Evolutionary conservation across 768 basidiomycete species (phyloP).

Genomic region (Collybia nuda): DNA sequence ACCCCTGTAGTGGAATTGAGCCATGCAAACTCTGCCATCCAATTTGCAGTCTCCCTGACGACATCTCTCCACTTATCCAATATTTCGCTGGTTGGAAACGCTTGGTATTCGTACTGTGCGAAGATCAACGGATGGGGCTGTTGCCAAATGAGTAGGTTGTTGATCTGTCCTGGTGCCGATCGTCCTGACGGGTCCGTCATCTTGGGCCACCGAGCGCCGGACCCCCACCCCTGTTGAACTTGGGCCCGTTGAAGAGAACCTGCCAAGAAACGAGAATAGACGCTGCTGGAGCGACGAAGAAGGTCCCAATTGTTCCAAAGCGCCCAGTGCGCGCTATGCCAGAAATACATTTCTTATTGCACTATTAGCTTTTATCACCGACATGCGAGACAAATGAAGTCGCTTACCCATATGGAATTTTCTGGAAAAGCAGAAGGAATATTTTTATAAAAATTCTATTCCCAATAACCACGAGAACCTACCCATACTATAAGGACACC

Average conservation of each 20-base stretch:
- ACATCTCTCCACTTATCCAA: slow-evolving; percentile 51
- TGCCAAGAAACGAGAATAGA: slow-evolving; percentile 49
- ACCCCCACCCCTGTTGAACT: slow-evolving; percentile 48
- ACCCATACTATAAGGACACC: slow-evolving; percentile 32
- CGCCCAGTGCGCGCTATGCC: slow-evolving; percentile 60
- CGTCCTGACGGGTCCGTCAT: slow-evolving; percentile 63
- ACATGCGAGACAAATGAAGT: slow-evolving; percentile 8
- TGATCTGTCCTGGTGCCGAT: slow-evolving; percentile 58
- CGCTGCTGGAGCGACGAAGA: slow-evolving; percentile 39
- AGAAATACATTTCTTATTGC: slow-evolving; percentile 51
- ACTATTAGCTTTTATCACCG: neutral
- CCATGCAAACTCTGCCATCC: slow-evolving; percentile 60
- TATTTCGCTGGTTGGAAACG: slow-evolving; percentile 34
- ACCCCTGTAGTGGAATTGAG: slow-evolving; percentile 43
- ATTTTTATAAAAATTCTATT: neutral
- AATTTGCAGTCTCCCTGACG: slow-evolving; percentile 54
- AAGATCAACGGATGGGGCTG: slow-evolving; percentile 61
- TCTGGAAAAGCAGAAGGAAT: slow-evolving; percentile 24
- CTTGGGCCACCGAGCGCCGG: slow-evolving; percentile 64
- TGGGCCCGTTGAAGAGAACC: slow-evolving; percentile 47
- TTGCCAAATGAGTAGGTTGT: slow-evolving; percentile 64
- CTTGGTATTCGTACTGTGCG: slow-evolving; percentile 56
- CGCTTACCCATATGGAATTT: slow-evolving; percentile 61
- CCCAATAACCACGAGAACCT: slow-evolving; percentile 6
- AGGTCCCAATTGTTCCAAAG: slow-evolving; percentile 63